Evolutionary conservation across 495 filamentous ascomycete species (phyloP), one percentile per base, ranked within the genome.

Genomic region (Hyaloscypha variabilis): DNA sequence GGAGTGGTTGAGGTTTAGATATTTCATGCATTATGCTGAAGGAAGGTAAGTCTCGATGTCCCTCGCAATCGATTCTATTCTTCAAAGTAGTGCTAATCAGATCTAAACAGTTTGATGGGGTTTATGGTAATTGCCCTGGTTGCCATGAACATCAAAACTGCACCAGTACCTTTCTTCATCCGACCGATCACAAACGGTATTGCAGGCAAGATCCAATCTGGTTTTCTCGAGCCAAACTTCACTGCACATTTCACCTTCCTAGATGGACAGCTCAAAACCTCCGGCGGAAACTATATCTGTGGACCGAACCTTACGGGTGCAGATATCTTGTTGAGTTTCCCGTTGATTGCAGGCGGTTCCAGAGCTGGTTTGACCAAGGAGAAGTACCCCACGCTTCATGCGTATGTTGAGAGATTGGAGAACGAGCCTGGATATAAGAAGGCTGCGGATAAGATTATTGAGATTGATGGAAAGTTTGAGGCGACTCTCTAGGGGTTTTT

Each of bases 11-110:
- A 82, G 90, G 34, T 91, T 89, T 77, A 85, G 90, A 70, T 91
- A 91, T 77, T 87, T 83, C 65, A 84, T 96, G 82, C 90, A 97
- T 73, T 97, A 93, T 76, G 80, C 84, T 11, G 93, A 97, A 75
- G 91, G 91, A 25, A 89, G 39, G 39, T 46, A 17, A 17, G 39
- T 46, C 39, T 8, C 8, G 11, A 46, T 46, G 6, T 46, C 19
- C 19, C 13, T 46, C 39, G 5, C 31, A 5, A 6, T 36, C 31
- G 13, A 46, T 17, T 17, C 39, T 14, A 4, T 46, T 17, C 13
- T 46, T 46, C 8, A 46, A 11, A 0, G 39, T 17, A 17, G 19
- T 46, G 13, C 39, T 46, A 17, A 46, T 17, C 17, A 10, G 13
- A 46, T 4, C 19, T 46, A 17, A 46, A 46, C 19, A 46, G 78